Percentiles rank a stretch among this genome's conserved stretches.
phyloP scores from a whole-genome alignment of 2,329 filamentous ascomycete species.

The Fusarium sacchari region DNA sequence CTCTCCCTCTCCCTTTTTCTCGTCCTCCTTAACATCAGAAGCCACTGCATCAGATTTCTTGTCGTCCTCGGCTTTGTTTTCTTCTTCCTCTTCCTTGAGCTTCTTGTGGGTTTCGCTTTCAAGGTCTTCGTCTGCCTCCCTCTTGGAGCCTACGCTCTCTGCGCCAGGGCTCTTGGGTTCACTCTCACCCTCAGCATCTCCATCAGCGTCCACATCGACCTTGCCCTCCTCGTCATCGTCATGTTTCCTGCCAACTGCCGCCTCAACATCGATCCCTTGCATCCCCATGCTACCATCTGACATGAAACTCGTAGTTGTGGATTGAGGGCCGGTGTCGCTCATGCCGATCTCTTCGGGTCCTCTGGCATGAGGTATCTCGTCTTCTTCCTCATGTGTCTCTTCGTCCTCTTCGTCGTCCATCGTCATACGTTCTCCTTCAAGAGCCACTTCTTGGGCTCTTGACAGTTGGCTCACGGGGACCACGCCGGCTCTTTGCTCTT shows the following conservation, averaged over 20 bases:
- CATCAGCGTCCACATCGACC: conserved; percentile 26
- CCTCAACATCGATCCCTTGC: conserved; percentile 68
- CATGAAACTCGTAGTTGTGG: conserved; percentile 52
- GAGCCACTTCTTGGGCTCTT: conserved; percentile 51
- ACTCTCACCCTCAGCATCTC: conserved; percentile 40
- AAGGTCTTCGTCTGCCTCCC: conserved; percentile 63
- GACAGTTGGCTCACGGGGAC: conserved; percentile 73
- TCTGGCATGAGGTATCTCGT: conserved; percentile 79
- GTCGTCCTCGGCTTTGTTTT: conserved; percentile 47
- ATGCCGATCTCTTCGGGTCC: conserved; percentile 88
- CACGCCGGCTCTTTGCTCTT: conserved; percentile 85
- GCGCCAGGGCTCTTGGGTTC: conserved; percentile 45
- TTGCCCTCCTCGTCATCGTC: conserved; percentile 42
- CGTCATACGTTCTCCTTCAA: conserved; percentile 43
- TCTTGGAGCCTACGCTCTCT: conserved; percentile 59
- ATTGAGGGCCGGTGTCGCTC: conserved; percentile 84
- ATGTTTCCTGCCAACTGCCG: conserved; percentile 66
- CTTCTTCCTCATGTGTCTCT: conserved; percentile 57
- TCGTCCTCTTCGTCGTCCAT: conserved; percentile 46
- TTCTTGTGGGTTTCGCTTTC: conserved; percentile 58
- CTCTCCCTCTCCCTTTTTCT: conserved; percentile 1
- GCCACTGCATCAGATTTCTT: conserved; percentile 47
- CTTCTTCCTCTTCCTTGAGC: conserved; percentile 59
- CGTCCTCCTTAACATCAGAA: neutral
- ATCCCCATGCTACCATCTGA: conserved; percentile 58